These are phyloP conservation scores for Gaeumannomyces tritici DNA, from an alignment of 2,329 filamentous ascomycete species.

Conservation along the genomic window DNA sequence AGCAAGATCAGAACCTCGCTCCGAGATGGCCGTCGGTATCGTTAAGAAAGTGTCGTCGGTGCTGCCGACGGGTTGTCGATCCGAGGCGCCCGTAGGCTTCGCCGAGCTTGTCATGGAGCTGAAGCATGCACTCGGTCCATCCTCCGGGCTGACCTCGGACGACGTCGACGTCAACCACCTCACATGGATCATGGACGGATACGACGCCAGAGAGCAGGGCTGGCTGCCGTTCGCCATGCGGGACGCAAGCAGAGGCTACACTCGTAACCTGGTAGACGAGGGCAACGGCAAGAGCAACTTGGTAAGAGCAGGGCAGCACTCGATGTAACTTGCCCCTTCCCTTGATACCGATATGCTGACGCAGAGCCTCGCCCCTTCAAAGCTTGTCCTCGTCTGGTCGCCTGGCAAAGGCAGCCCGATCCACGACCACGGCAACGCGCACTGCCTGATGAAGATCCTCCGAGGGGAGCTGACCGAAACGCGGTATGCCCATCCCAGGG, in stretches of 20 bases:
- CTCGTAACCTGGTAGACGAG: constrained; percentile 80
- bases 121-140: constrained; percentile 65
- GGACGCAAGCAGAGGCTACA: constrained; percentile 65
- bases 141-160: constrained; percentile 70
- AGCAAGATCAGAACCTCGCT: neutral
- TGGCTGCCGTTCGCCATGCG: constrained; percentile 69
- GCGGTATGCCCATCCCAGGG: constrained; percentile 62
- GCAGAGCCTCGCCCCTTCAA: constrained; percentile 9
- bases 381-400: constrained; percentile 85
- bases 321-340: neutral
- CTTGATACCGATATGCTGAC: neutral
- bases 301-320: constrained; percentile 23
- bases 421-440: constrained; percentile 81
- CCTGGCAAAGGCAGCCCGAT: constrained; percentile 76
- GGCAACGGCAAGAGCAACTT: constrained; percentile 60
- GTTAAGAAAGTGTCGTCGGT: constrained; percentile 3
- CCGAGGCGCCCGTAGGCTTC: constrained; percentile 37
- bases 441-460: constrained; percentile 88
- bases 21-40: constrained; percentile 17
- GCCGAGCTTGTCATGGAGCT: constrained; percentile 64
- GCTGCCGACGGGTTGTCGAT: constrained; percentile 5
- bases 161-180: constrained; percentile 71
- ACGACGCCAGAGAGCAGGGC: constrained; percentile 57
- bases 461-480: constrained; percentile 73
- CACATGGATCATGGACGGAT: constrained; percentile 62